Percentiles rank a stretch among this genome's conserved stretches.
Conservation (phyloP, 805 yeast genomes). For the Wickerhamiella siamensis region DNA sequence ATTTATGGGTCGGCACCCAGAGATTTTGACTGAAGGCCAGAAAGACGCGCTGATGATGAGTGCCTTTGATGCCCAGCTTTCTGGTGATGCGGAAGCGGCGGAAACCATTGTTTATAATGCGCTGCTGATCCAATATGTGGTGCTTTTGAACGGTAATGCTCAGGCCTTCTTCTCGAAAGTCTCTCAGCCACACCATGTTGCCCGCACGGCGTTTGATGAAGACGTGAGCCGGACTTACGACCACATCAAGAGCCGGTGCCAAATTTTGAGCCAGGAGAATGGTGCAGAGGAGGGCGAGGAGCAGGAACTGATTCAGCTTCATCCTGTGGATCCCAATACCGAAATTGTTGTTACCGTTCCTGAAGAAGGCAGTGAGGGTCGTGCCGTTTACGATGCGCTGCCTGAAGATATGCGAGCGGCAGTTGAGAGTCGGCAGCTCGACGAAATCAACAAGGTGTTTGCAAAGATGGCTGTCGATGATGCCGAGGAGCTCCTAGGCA, state of each 20-base stretch:
- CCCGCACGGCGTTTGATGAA: slow-evolving; percentile 49
- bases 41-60: slow-evolving; percentile 87
- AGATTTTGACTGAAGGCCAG: slow-evolving; percentile 66
- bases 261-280: slow-evolving; percentile 36
- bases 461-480: slow-evolving; percentile 57
- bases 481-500: slow-evolving; percentile 63
- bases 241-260: slow-evolving; percentile 67
- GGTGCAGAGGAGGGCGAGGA: slow-evolving; percentile 32
- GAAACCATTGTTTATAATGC: slow-evolving; percentile 67
- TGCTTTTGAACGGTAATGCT: slow-evolving; percentile 34
- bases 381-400: slow-evolving; percentile 38
- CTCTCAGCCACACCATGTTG: slow-evolving; percentile 40
- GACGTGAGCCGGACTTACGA: slow-evolving; percentile 61
- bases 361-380: slow-evolving; percentile 26
- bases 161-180: slow-evolving; percentile 56
- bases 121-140: slow-evolving; percentile 59
- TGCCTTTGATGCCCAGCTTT: slow-evolving; percentile 72
- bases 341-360: slow-evolving; percentile 52
- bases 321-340: slow-evolving; percentile 72
- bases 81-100: slow-evolving; percentile 40
- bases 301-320: slow-evolving; percentile 77
- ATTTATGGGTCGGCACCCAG: slow-evolving; percentile 40
- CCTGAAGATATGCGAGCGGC: slow-evolving; percentile 61
- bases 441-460: slow-evolving; percentile 70
- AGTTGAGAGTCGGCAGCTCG: slow-evolving; percentile 53